A percentile compares a stretch with the other conserved stretches of the same genome.
Evolutionary conservation across 331 rosid species (phyloP).

Genomic region (Dryas integrifolia): DNA sequence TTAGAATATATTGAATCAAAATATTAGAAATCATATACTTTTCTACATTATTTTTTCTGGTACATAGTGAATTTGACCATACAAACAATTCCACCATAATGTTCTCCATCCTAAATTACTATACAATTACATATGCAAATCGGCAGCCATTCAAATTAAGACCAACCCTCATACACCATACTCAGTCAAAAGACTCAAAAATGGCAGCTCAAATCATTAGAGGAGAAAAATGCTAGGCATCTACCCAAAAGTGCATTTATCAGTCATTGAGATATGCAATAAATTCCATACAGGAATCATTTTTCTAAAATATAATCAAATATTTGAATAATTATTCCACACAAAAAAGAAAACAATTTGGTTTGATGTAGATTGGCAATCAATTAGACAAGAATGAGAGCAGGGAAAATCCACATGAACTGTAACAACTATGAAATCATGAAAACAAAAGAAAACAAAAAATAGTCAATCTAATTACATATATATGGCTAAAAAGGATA

Average conservation of each 20-base stretch:
- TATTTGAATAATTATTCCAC: neutral
- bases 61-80: neutral
- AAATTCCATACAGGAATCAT: neutral
- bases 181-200: neutral
- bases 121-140: neutral
- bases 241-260: neutral
- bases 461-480: neutral
- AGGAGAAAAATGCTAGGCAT: neutral
- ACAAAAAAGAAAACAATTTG: neutral
- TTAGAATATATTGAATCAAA: neutral
- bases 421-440: neutral
- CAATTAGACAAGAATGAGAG: neutral
- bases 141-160: neutral
- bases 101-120: neutral
- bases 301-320: neutral
- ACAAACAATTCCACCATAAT: neutral
- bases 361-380: neutral
- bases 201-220: neutral
- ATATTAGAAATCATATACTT: neutral
- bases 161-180: neutral
- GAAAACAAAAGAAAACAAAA: neutral
- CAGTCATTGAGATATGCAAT: neutral
- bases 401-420: neutral
- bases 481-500: neutral
- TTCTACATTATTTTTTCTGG: neutral